Evolutionary conservation across 2,329 filamentous ascomycete species (phyloP).

Genomic region (Fusarium nisikadoi): DNA sequence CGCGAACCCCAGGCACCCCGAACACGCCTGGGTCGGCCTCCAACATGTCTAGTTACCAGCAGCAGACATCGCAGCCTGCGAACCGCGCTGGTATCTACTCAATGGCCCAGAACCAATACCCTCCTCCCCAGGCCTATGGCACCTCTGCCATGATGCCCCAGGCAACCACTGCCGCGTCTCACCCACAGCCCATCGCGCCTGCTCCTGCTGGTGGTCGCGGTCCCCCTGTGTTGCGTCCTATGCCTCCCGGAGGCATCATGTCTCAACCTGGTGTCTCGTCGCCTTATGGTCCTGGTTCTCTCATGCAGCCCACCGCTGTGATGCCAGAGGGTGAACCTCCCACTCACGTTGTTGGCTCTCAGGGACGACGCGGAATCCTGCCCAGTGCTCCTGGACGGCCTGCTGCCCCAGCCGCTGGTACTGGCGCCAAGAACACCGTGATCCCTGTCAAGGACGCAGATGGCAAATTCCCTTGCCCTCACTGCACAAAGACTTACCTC

Average conservation of each 20-base stretch:
- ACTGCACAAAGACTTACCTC: constrained; percentile 98
- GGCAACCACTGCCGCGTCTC: constrained; percentile 72
- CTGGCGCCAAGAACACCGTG: constrained; percentile 79
- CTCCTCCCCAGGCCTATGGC: constrained; percentile 64
- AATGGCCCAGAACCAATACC: constrained; percentile 67
- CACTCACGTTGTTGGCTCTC: constrained; percentile 93
- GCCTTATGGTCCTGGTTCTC: constrained; percentile 68
- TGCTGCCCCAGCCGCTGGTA: constrained; percentile 77
- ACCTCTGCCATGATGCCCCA: constrained; percentile 73
- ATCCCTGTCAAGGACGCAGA: constrained; percentile 96
- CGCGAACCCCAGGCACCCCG: constrained; percentile 70
- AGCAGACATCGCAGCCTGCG: constrained; percentile 60
- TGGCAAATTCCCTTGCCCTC: constrained; percentile 96
- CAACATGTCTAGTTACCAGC: constrained; percentile 65
- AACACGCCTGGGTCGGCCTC: constrained; percentile 67
- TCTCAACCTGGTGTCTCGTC: constrained; percentile 66
- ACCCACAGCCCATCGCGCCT: constrained; percentile 80
- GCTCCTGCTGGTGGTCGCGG: constrained; percentile 69
- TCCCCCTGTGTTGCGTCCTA: constrained; percentile 73
- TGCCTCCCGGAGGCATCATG: constrained; percentile 74
- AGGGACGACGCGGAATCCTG: constrained; percentile 89
- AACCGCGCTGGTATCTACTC: constrained; percentile 62
- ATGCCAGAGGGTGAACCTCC: constrained; percentile 71
- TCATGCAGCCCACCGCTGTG: constrained; percentile 67
- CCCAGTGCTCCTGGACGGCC: constrained; percentile 90